Conservation (phyloP, 2,329 filamentous ascomycete species). For the Ilyonectria destructans region DNA sequence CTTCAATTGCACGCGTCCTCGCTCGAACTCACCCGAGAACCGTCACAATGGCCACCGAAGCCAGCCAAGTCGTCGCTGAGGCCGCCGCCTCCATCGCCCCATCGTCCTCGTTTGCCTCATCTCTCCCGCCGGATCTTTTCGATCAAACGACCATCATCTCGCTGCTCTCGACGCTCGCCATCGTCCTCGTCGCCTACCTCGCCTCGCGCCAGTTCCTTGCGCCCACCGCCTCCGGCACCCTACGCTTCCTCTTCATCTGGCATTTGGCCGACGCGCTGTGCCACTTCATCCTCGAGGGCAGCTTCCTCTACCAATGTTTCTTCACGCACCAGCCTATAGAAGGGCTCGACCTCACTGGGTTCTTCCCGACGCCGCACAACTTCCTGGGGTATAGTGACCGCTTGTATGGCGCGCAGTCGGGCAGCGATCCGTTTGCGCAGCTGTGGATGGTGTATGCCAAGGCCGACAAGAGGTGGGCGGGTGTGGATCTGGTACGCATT, state of each 20-base stretch:
- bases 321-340: slow-evolving; percentile 69
- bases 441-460: slow-evolving; percentile 80
- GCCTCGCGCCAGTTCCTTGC: slow-evolving; percentile 66
- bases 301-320: slow-evolving; percentile 95
- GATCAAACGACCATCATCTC: slow-evolving; percentile 74
- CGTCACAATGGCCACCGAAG: slow-evolving; percentile 33
- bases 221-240: slow-evolving; percentile 66
- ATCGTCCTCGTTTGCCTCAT: slow-evolving; percentile 32
- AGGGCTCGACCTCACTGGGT: slow-evolving; percentile 45
- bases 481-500: slow-evolving; percentile 69
- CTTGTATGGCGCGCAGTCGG: slow-evolving; percentile 72
- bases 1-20: neutral
- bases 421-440: slow-evolving; percentile 69
- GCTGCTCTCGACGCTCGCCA: slow-evolving; percentile 69
- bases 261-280: slow-evolving; percentile 94
- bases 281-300: slow-evolving; percentile 92
- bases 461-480: slow-evolving; percentile 76
- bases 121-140: slow-evolving; percentile 70
- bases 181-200: slow-evolving; percentile 66
- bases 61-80: slow-evolving; percentile 23
- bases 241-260: slow-evolving; percentile 91
- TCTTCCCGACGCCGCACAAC: slow-evolving; percentile 67
- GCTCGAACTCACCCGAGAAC: neutral
- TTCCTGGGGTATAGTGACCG: slow-evolving; percentile 65
- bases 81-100: slow-evolving; percentile 26